Evolutionary conservation across 192 early-diverging fungal species (phyloP).

Genomic region (Rhizophagus sp.): DNA sequence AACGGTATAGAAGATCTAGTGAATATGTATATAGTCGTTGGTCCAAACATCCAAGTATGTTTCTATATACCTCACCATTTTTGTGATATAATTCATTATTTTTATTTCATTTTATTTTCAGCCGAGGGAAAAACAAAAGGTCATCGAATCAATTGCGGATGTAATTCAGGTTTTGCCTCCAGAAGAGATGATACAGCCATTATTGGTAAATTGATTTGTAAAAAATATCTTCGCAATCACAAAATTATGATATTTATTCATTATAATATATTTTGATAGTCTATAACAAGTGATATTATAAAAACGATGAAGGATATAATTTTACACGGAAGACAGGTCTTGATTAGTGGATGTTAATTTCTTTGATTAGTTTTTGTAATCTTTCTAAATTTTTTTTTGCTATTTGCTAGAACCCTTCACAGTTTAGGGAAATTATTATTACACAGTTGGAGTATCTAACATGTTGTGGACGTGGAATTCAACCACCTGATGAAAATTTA

Average conservation of each 20-base stretch:
- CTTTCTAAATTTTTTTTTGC: neutral
- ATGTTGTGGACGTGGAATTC: conserved; percentile 53
- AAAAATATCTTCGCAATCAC: neutral
- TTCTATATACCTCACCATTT: conserved; percentile 3
- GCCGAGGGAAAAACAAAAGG: conserved; percentile 42
- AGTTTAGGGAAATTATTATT: conserved; percentile 29
- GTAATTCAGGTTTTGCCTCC: conserved; percentile 46
- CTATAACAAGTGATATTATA: conserved; percentile 22
- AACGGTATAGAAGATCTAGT: conserved; percentile 60
- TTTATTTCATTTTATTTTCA: conserved; percentile 6
- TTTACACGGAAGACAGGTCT: conserved; percentile 20
- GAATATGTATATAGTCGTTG: conserved; percentile 58
- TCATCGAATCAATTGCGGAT: conserved; percentile 47
- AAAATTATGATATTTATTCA: neutral
- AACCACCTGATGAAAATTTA: conserved; percentile 53
- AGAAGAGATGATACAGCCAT: conserved; percentile 38
- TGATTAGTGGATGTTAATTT: neutral
- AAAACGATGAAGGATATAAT: neutral
- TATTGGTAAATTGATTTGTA: conserved; percentile 38
- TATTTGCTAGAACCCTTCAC: neutral
- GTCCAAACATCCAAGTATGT: conserved; percentile 37
- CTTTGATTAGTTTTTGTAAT: neutral
- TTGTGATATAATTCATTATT: neutral
- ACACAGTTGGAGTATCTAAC: conserved; percentile 50
- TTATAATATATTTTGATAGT: neutral